Percentiles rank a stretch among this genome's conserved stretches.
These are phyloP conservation scores for Penicillium sp. DNA, from an alignment of 2,329 filamentous ascomycete genomes.

Conservation along the genomic window DNA sequence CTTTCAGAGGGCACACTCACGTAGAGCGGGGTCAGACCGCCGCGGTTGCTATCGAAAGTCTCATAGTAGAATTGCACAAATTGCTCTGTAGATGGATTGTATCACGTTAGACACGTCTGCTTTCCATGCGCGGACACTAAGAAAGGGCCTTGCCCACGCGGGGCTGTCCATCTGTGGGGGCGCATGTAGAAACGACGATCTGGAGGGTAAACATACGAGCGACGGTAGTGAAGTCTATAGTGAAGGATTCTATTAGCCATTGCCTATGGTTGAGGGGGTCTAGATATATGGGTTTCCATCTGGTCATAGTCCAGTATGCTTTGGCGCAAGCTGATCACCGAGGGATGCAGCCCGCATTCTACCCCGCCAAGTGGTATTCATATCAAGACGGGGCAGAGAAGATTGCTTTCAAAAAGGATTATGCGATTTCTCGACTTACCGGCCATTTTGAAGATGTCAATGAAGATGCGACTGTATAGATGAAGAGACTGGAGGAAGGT, in stretches of 20 bases:
- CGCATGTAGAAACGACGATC: slow-evolving; percentile 1
- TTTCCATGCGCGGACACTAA: background rate
- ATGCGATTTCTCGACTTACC: slow-evolving; percentile 23
- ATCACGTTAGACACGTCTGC: background rate
- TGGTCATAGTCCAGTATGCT: slow-evolving; percentile 2
- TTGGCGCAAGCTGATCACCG: slow-evolving; percentile 16
- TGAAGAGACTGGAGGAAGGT: slow-evolving; percentile 13
- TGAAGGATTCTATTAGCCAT: slow-evolving; percentile 12
- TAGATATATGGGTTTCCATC: slow-evolving; percentile 1
- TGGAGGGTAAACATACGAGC: slow-evolving; percentile 34
- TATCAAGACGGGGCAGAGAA: slow-evolving; percentile 7
- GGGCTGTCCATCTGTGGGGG: slow-evolving; percentile 7
- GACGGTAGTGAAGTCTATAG: slow-evolving; percentile 35
- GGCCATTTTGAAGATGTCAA: slow-evolving; percentile 29
- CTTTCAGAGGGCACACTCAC: slow-evolving; percentile 51
- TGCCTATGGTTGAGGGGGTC: background rate
- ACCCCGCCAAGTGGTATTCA: background rate
- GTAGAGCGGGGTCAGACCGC: slow-evolving; percentile 64
- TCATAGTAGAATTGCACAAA: slow-evolving; percentile 90
- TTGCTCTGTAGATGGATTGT: slow-evolving; percentile 55
- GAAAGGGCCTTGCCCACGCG: slow-evolving; percentile 2
- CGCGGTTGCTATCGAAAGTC: slow-evolving; percentile 71
- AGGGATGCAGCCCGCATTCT: background rate
- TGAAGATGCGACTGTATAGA: slow-evolving; percentile 18
- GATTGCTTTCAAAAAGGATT: background rate